Percentiles rank a stretch among this genome's conserved stretches.
These are phyloP conservation scores for Planoprotostelium fungivorum DNA, from an alignment of 78 protist genomes.

Conservation along the genomic window DNA sequence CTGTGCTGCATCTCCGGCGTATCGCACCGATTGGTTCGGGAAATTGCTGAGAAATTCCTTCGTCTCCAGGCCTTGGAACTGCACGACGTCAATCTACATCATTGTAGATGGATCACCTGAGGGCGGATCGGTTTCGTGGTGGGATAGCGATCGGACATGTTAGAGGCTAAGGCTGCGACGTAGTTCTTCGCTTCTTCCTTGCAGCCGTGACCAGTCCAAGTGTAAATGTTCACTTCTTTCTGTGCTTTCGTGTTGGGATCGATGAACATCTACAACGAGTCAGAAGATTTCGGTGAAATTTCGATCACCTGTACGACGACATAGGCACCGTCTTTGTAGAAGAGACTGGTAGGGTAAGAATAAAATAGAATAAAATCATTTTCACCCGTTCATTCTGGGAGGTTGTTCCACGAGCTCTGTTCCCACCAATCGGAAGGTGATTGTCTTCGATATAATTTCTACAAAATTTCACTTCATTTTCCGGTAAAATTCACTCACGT, in stretches of 20 bases:
- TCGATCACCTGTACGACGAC: not conserved
- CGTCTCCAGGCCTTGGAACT: not conserved
- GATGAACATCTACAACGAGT: not conserved
- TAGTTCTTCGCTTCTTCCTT: not conserved
- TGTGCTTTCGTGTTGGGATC: not conserved
- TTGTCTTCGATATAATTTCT: not conserved
- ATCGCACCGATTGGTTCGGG: not conserved
- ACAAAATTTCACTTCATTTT: not conserved
- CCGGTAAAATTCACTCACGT: not conserved
- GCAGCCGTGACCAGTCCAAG: not conserved
- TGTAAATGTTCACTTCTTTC: not conserved
- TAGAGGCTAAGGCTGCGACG: not conserved
- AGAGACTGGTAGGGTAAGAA: not conserved
- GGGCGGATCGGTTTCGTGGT: not conserved
- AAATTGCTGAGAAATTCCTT: not conserved
- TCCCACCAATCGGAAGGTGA: not conserved
- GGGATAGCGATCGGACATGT: not conserved
- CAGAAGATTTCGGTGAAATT: not conserved
- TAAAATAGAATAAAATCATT: not conserved
- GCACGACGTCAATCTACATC: not conserved
- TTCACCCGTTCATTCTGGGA: not conserved
- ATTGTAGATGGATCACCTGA: not conserved
- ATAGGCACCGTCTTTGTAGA: not conserved
- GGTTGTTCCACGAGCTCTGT: not conserved
- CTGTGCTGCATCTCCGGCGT: not conserved